These are phyloP conservation scores for Ceratopteris richardii DNA, from an alignment of 75 land plant species.

Conservation along the genomic window DNA sequence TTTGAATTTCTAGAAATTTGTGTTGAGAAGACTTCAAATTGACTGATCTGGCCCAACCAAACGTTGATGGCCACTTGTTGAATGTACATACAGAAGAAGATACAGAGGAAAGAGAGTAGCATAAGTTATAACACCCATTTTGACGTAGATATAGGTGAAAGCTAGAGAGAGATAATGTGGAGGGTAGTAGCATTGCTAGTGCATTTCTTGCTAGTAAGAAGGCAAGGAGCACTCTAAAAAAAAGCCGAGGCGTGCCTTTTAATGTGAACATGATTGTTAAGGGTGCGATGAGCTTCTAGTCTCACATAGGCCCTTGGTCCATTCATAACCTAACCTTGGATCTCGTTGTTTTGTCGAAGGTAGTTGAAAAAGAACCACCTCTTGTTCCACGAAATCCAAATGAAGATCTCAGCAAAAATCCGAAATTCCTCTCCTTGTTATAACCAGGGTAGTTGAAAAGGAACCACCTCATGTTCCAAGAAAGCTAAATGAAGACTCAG, in stretches of 20 bases:
- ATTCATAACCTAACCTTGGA: constrained; percentile 18
- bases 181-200: constrained; percentile 2
- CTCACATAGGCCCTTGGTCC: constrained; percentile 27
- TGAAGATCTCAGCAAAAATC: constrained; percentile 9
- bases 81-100: no score
- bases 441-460: constrained; percentile 11
- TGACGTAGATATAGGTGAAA: no score
- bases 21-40: no score
- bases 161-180: constrained; percentile 5
- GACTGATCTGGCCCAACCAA: no score
- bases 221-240: not conserved
- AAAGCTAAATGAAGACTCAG: constrained; percentile 8
- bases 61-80: no score
- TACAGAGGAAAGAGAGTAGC: no score
- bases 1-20: no score
- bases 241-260: constrained; percentile 5
- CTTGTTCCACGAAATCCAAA: constrained; percentile 12
- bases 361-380: constrained; percentile 13
- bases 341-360: constrained; percentile 25
- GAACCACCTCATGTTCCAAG: constrained; percentile 17
- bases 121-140: no score
- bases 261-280: constrained; percentile 14
- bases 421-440: constrained; percentile 16
- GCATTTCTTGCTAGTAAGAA: constrained; percentile 5
- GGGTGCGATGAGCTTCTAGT: constrained; percentile 15